These are phyloP conservation scores for Phytophthora nicotianae DNA, from an alignment of 352 stramenopile species.

Conservation along the genomic window DNA sequence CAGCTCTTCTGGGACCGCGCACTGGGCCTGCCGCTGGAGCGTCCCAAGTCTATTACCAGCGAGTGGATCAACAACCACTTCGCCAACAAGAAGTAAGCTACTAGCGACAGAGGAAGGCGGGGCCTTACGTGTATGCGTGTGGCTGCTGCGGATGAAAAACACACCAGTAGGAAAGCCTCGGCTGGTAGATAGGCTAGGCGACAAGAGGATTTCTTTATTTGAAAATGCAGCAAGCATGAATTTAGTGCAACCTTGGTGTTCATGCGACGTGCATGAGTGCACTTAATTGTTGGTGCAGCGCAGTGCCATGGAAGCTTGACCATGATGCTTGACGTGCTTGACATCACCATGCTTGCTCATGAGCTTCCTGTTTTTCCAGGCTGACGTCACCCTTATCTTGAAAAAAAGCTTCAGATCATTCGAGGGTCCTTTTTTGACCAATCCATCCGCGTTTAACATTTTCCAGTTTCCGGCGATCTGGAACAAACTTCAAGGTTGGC, in stretches of 20 bases:
- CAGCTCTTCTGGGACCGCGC: slow-evolving; percentile 99
- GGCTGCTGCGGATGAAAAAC: slow-evolving; percentile 15
- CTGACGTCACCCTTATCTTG: slow-evolving; percentile 7
- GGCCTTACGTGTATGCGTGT: background rate
- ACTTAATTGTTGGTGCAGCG: background rate
- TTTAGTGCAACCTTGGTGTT: slow-evolving; percentile 18
- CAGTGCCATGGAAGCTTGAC: background rate
- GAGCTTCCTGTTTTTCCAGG: background rate
- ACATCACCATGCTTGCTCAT: background rate
- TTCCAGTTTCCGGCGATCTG: slow-evolving; percentile 21
- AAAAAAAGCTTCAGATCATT: background rate
- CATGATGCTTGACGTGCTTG: background rate
- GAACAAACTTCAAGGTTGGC: slow-evolving; percentile 17
- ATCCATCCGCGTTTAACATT: slow-evolving; percentile 18
- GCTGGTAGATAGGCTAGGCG: slow-evolving; percentile 30
- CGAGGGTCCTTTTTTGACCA: background rate
- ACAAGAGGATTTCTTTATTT: slow-evolving; percentile 43
- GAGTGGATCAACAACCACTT: slow-evolving; percentile 98
- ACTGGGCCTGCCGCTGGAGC: slow-evolving; percentile 97
- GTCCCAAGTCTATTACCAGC: slow-evolving; percentile 98
- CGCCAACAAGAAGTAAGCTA: slow-evolving; percentile 78
- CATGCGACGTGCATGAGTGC: background rate
- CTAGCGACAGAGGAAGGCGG: slow-evolving; percentile 18
- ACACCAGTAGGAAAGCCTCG: slow-evolving; percentile 24
- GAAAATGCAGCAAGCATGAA: slow-evolving; percentile 34